Conservation (phyloP, 164 flowering plant species). For the Chimonanthus praecox region DNA sequence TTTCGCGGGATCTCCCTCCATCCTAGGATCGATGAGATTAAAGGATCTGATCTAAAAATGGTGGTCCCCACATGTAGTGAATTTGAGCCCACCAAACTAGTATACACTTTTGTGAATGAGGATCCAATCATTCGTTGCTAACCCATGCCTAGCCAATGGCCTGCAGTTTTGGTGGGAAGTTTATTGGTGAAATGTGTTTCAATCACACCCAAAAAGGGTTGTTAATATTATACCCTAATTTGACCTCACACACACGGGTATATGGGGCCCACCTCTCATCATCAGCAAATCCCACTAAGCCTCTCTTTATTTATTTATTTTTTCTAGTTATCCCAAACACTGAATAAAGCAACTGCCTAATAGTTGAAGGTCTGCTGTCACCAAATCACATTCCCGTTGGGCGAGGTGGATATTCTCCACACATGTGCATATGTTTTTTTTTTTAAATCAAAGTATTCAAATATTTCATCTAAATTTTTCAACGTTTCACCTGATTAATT, state of each 20-base stretch:
- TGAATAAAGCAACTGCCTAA: constrained; percentile 2
- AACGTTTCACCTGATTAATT: no score
- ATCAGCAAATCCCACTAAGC: constrained; percentile 10
- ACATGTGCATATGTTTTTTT: background rate
- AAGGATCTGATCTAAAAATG: background rate
- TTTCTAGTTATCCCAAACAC: background rate
- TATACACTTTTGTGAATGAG: background rate
- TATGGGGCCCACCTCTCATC: background rate
- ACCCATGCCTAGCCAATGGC: background rate
- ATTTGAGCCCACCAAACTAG: background rate
- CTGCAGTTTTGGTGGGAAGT: background rate
- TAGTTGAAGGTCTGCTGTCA: background rate
- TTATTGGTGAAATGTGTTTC: background rate
- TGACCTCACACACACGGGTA: background rate
- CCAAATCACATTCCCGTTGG: background rate
- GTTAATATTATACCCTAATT: no score
- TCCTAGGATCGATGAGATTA: background rate
- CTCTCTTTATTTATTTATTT: background rate
- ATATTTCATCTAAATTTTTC: no score
- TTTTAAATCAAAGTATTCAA: no score
- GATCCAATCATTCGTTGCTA: background rate
- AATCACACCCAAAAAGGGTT: background rate
- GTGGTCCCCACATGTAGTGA: background rate
- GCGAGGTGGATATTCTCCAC: background rate
- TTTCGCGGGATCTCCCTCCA: background rate